phyloP scores from a whole-genome alignment of 768 basidiomycete genomes.

The Tulasnella sp. region DNA sequence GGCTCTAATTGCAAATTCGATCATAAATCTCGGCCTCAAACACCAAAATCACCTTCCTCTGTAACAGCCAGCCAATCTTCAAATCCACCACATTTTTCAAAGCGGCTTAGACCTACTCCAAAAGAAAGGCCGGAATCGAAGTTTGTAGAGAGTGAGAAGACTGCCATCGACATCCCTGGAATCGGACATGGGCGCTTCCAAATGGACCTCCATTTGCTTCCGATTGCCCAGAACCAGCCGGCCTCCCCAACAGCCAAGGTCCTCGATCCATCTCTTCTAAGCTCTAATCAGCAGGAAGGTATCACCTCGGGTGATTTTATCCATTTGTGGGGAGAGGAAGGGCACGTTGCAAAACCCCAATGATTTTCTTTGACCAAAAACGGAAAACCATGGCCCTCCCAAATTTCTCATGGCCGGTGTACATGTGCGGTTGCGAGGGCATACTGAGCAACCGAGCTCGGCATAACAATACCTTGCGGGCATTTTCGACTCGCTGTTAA shows the following conservation, averaged over 20 bases:
- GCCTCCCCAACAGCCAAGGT: no score
- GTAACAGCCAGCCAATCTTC: neutral
- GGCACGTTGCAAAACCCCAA: neutral
- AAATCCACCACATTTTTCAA: neutral
- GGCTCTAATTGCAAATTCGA: neutral
- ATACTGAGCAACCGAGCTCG: neutral
- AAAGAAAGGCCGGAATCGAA: no score
- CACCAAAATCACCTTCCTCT: no score
- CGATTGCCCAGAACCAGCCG: no score
- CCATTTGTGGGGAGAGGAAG: neutral
- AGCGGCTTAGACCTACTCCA: neutral
- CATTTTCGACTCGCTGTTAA: neutral
- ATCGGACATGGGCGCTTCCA: no score
- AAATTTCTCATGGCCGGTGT: neutral
- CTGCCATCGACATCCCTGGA: no score
- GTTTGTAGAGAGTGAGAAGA: no score
- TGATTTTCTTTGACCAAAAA: neutral
- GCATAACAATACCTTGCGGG: neutral
- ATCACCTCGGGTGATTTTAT: no score
- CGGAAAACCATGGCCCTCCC: neutral
- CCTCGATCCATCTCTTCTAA: no score
- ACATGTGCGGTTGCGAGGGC: neutral
- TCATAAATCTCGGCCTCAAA: neutral
- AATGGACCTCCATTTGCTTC: no score
- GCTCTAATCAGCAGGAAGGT: no score